Percentiles rank a stretch among this genome's conserved stretches.
Evolutionary conservation across 2,329 filamentous ascomycete genomes (phyloP).

Genomic region (Aspergillus eucalypticola): DNA sequence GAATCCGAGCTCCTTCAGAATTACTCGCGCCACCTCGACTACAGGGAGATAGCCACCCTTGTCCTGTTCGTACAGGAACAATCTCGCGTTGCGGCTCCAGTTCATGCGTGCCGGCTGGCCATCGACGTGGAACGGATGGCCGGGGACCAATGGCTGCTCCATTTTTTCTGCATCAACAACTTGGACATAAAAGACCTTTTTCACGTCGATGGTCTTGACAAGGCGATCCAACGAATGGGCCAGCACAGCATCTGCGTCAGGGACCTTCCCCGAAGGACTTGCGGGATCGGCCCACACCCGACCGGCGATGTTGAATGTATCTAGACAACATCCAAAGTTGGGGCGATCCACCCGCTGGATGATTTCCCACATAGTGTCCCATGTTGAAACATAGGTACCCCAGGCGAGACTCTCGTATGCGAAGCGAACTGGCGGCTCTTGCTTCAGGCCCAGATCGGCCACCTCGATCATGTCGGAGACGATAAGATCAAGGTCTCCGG

Average conservation of each 20-base stretch:
- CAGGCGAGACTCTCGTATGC: conserved; percentile 72
- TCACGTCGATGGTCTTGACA: conserved; percentile 55
- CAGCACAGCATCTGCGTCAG: conserved; percentile 57
- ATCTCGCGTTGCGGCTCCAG: conserved; percentile 71
- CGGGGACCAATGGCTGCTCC: conserved; percentile 53
- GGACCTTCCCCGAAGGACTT: conserved; percentile 50
- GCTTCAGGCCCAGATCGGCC: conserved; percentile 63
- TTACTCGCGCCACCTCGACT: conserved; percentile 57
- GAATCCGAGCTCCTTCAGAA: conserved; percentile 65
- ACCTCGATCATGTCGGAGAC: conserved; percentile 63
- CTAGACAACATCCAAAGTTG: conserved; percentile 74
- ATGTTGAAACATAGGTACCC: conserved; percentile 67
- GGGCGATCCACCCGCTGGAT: conserved; percentile 63
- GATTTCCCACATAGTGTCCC: conserved; percentile 71
- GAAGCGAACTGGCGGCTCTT: conserved; percentile 62
- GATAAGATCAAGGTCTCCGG: conserved; percentile 56
- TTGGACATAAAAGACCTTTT: conserved; percentile 72
- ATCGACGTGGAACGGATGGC: conserved; percentile 59
- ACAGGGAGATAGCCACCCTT: conserved; percentile 67
- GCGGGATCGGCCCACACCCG: conserved; percentile 69
- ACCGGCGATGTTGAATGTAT: conserved; percentile 75
- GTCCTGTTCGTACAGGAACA: conserved; percentile 64
- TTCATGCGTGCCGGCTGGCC: conserved; percentile 67
- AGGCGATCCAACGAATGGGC: conserved; percentile 56
- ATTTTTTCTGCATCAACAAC: conserved; percentile 71